Evolutionary conservation across 495 filamentous ascomycete species (phyloP).

Genomic region (Aspergillus ellipticus): DNA sequence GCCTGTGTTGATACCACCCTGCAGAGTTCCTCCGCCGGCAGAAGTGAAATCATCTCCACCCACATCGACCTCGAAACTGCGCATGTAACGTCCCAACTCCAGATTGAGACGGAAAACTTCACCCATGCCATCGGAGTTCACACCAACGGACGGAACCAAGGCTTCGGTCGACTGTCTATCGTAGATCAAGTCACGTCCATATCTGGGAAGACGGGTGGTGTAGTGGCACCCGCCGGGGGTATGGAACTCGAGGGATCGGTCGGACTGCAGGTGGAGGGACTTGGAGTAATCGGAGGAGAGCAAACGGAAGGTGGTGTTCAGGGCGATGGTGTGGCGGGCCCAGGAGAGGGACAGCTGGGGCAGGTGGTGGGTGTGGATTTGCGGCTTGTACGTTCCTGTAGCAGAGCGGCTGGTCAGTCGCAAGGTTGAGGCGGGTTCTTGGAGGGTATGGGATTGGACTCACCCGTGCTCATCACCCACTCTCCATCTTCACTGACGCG

Average conservation of each 20-base stretch:
- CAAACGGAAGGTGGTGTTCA: slow-evolving; percentile 91
- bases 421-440: neutral
- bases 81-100: slow-evolving; percentile 87
- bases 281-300: slow-evolving; percentile 95
- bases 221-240: slow-evolving; percentile 87
- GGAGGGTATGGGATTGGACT: no score
- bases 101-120: slow-evolving; percentile 93
- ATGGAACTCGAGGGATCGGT: slow-evolving; percentile 91
- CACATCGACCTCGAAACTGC: slow-evolving; percentile 74
- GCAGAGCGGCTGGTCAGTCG: slow-evolving; percentile 14
- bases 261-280: slow-evolving; percentile 86
- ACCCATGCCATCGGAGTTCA: slow-evolving; percentile 76
- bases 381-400: slow-evolving; percentile 83
- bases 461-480: slow-evolving; percentile 96
- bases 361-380: slow-evolving; percentile 93
- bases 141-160: slow-evolving; percentile 80
- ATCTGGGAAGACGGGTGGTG: slow-evolving; percentile 79
- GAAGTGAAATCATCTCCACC: slow-evolving; percentile 73
- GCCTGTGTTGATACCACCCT: slow-evolving; percentile 77
- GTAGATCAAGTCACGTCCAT: slow-evolving; percentile 85
- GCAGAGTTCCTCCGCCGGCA: slow-evolving; percentile 61
- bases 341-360: slow-evolving; percentile 91
- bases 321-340: slow-evolving; percentile 82
- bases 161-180: slow-evolving; percentile 83
- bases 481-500: slow-evolving; percentile 92